phyloP scores from a whole-genome alignment of 2,329 filamentous ascomycete species.

The Ascochyta fabae region DNA sequence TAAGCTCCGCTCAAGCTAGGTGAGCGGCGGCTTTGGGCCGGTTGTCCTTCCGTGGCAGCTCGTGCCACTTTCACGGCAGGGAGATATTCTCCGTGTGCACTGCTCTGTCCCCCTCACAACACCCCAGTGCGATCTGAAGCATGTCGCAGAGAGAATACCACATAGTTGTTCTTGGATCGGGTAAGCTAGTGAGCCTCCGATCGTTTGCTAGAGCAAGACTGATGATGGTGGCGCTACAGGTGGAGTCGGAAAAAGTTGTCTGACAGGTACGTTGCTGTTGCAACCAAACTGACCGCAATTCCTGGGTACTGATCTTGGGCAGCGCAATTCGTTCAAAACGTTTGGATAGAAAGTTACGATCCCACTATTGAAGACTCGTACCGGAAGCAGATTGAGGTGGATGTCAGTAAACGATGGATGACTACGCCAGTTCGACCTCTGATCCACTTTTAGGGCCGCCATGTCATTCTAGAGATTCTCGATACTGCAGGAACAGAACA shows the following conservation, averaged over 20 bases:
- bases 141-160: conserved; percentile 54
- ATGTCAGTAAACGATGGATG: conserved; percentile 65
- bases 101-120: conserved; percentile 20
- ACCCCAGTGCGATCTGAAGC: conserved; percentile 21
- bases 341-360: conserved; percentile 83
- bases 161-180: conserved; percentile 52
- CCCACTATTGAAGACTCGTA: conserved; percentile 69
- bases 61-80: conserved; percentile 30
- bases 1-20: conserved; percentile 32
- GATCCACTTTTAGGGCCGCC: conserved; percentile 68
- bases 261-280: conserved; percentile 70
- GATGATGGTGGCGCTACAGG: conserved; percentile 59
- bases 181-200: conserved; percentile 37
- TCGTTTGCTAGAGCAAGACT: conserved; percentile 27
- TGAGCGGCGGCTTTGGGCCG: conserved; percentile 35
- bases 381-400: conserved; percentile 71
- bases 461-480: conserved; percentile 89
- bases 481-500: conserved; percentile 93
- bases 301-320: conserved; percentile 23
- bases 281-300: background rate
- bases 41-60: conserved; percentile 42
- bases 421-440: conserved; percentile 9
- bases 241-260: conserved; percentile 90
- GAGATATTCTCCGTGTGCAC: conserved; percentile 21
- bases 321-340: conserved; percentile 91